A percentile compares a stretch with the other conserved stretches of the same genome.
Evolutionary conservation across 805 yeast genomes (phyloP).

Genomic region (Yarrowia sp.): DNA sequence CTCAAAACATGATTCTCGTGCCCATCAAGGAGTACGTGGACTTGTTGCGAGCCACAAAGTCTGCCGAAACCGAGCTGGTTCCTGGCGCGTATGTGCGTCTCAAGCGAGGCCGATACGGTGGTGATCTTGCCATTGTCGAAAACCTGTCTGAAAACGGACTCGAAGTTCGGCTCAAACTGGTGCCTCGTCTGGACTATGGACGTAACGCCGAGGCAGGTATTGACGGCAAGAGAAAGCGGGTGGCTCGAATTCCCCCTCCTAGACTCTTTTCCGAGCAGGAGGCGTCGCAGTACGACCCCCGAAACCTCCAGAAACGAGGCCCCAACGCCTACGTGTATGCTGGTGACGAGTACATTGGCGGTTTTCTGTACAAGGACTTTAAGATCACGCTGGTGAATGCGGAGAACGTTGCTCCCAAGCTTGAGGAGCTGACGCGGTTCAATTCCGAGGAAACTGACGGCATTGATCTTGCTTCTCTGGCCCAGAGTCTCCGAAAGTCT

Average conservation of each 20-base stretch:
- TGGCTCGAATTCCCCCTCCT: slow-evolving; percentile 66
- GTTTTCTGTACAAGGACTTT: slow-evolving; percentile 82
- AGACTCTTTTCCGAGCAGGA: slow-evolving; percentile 84
- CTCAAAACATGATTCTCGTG: slow-evolving; percentile 71
- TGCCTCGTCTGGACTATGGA: slow-evolving; percentile 92
- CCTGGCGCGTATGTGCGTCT: slow-evolving; percentile 93
- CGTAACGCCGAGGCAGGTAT: slow-evolving; percentile 43
- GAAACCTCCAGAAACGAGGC: slow-evolving; percentile 55
- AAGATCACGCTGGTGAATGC: slow-evolving; percentile 77
- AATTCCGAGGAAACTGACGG: slow-evolving; percentile 74
- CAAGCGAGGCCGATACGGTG: slow-evolving; percentile 85
- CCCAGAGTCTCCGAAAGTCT: slow-evolving; percentile 73
- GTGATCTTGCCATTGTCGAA: slow-evolving; percentile 90
- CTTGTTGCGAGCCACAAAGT: slow-evolving; percentile 80
- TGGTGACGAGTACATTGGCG: slow-evolving; percentile 87
- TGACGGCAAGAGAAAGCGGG: slow-evolving; percentile 51
- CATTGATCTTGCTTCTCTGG: slow-evolving; percentile 81
- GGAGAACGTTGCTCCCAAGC: slow-evolving; percentile 73
- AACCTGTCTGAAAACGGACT: slow-evolving; percentile 91
- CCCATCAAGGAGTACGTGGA: slow-evolving; percentile 96
- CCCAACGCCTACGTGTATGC: slow-evolving; percentile 63
- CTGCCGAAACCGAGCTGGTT: slow-evolving; percentile 79
- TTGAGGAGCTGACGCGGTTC: slow-evolving; percentile 84
- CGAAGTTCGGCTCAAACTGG: slow-evolving; percentile 88
- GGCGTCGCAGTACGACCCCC: slow-evolving; percentile 80